Conservation (phyloP, 2,329 filamentous ascomycete genomes). For the Penicillium hordei region DNA sequence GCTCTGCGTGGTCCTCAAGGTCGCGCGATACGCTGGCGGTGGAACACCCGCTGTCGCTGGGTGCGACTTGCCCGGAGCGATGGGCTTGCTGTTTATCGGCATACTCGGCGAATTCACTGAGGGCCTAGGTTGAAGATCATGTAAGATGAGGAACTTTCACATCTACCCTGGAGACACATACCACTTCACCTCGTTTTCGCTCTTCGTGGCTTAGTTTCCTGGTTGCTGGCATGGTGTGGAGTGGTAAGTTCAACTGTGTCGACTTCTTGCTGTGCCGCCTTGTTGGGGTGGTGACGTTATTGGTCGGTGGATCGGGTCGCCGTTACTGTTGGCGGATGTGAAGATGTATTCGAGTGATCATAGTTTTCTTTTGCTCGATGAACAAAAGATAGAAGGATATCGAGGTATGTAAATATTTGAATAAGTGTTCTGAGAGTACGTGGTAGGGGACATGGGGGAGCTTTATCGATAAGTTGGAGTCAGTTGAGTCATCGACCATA, state of each 20-base stretch:
- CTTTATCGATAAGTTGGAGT: constrained; percentile 36
- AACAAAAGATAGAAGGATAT: background rate
- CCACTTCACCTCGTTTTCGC: constrained; percentile 81
- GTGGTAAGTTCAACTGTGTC: constrained; percentile 6
- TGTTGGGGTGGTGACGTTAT: constrained; percentile 23
- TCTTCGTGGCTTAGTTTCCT: constrained; percentile 70
- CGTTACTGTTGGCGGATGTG: constrained; percentile 36
- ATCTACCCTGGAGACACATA: constrained; percentile 44
- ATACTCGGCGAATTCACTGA: constrained; percentile 97
- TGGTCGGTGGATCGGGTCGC: constrained; percentile 33
- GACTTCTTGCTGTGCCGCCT: constrained; percentile 10
- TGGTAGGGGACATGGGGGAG: constrained; percentile 13
- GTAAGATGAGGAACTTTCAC: constrained; percentile 8
- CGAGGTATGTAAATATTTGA: background rate
- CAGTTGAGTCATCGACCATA: constrained; percentile 27
- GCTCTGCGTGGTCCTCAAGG: constrained; percentile 75
- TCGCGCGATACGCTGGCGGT: constrained; percentile 36
- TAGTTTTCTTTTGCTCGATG: constrained; percentile 27
- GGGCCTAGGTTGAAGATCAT: constrained; percentile 54
- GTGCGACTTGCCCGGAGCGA: constrained; percentile 38
- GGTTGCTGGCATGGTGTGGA: constrained; percentile 36
- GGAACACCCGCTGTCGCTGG: constrained; percentile 45
- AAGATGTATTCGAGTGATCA: constrained; percentile 47
- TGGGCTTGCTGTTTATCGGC: constrained; percentile 86
- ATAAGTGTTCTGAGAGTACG: background rate